phyloP scores from a whole-genome alignment of 2,329 filamentous ascomycete genomes.

The Pseudocercospora eumusae region DNA sequence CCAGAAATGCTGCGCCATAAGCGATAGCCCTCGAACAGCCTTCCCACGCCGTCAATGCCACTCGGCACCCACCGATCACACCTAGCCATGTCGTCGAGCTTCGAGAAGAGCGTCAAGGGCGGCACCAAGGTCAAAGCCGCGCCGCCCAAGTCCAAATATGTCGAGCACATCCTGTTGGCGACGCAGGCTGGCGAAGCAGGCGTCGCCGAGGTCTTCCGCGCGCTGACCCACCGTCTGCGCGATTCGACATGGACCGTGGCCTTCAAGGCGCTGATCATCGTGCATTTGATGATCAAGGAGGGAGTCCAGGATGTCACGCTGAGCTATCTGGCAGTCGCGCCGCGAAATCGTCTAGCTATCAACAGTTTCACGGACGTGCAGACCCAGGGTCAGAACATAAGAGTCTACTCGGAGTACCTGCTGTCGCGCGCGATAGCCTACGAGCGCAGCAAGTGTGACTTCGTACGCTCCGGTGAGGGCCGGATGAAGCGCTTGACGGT shows the following conservation, averaged over 20 bases:
- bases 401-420: conserved; percentile 86
- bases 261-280: conserved; percentile 94
- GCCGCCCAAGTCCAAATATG: conserved; percentile 97
- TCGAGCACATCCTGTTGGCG: conserved; percentile 94
- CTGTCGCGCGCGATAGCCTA: conserved; percentile 79
- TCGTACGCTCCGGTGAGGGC: conserved; percentile 79
- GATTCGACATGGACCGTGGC: conserved; percentile 99
- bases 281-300: conserved; percentile 97
- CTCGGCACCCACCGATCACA: conserved; percentile 22
- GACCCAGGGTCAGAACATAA: conserved; percentile 91
- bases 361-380: conserved; percentile 93
- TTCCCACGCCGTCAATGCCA: conserved; percentile 15
- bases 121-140: conserved; percentile 94
- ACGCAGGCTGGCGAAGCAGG: conserved; percentile 94
- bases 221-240: conserved; percentile 81
- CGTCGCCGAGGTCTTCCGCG: conserved; percentile 92
- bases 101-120: conserved; percentile 99
- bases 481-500: conserved; percentile 82
- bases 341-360: conserved; percentile 74
- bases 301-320: conserved; percentile 87
- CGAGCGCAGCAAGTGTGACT: conserved; percentile 82
- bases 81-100: conserved; percentile 72
- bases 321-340: conserved; percentile 77
- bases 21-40: conserved; percentile 5
- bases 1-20: background rate